These are phyloP conservation scores for Lotus japonicus DNA, from an alignment of 306 rosid genomes.

Conservation along the genomic window DNA sequence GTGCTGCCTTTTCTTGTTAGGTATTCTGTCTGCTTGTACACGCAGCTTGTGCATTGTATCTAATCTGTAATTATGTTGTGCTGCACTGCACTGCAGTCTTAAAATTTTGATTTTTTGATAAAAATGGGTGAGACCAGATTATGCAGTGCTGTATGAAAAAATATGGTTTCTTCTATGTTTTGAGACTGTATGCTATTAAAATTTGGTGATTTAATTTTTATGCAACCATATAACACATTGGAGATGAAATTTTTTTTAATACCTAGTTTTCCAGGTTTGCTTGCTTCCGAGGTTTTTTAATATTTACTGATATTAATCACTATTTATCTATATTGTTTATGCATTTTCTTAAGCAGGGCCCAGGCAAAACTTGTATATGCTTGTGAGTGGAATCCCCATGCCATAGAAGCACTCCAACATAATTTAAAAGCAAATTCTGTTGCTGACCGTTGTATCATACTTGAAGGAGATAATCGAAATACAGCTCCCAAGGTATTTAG, in stretches of 20 bases:
- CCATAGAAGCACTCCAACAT: constrained; percentile 65
- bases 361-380: constrained; percentile 78
- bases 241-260: background rate
- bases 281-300: constrained; percentile 4
- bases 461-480: constrained; percentile 78
- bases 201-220: background rate
- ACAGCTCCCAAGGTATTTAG: constrained; percentile 72
- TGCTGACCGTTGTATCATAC: constrained; percentile 56
- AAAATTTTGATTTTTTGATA: background rate
- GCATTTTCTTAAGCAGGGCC: constrained; percentile 59
- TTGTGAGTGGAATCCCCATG: constrained; percentile 95
- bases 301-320: background rate
- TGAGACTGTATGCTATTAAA: background rate
- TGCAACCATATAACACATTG: background rate
- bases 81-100: background rate
- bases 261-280: background rate
- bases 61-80: background rate
- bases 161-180: background rate
- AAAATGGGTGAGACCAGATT: background rate
- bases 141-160: background rate
- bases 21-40: constrained; percentile 30
- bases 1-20: constrained; percentile 91
- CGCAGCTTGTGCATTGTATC: constrained; percentile 7
- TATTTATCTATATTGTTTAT: constrained; percentile 9
- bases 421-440: constrained; percentile 70